Base-by-base conservation (phyloP, 129 eudicot species). In the Artemisia tridentata region DNA sequence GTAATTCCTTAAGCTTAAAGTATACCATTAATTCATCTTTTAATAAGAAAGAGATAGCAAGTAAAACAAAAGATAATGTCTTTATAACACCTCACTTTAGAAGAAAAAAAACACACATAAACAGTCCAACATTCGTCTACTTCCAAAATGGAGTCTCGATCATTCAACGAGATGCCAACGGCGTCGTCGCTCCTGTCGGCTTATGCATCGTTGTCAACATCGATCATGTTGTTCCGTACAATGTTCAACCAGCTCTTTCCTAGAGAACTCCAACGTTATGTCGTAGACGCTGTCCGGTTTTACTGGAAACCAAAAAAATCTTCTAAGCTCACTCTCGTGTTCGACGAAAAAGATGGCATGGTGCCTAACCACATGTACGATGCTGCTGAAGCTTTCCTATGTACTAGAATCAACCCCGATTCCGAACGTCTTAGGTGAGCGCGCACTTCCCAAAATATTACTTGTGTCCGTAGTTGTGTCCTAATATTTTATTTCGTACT, bases 181-280 rank as follows among this genome's bases (percentile, higher is more conserved):
- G 67, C 86, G 14, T 58, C 95, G 23, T 78, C 89, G 0, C 38
- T 90, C 4, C 79, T 90, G 74, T 74, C 93, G 25, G 90, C 88
- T 20, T 90, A 86, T 60, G 96, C 96, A 14, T 90, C 96, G 2
- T 4, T 83, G 48, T 82, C 95, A 5, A 85, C 87, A 0, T 69
- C 88, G 1, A 53, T 79, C 74, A 90, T 90, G 89, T 76, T 90
- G 12, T 61, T 84, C 74, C 88, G 95, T 10, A 82, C 95, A 34
- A 77, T 90, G 75, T 77, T 77, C 63, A 80, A 85, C 71, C 95
- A 90, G n/a, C 20, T 90, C 63, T 71, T 90, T 75, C 97, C 97
- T 0, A 27, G 54, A 25, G 83, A 82, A 0, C 55, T 83, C 34
- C 82, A 74, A 16, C 56, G 74, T 19, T 83, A 77, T 78, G 48